Base-by-base conservation (phyloP, 768 basidiomycete species). In the Favolaschia claudopus region DNA sequence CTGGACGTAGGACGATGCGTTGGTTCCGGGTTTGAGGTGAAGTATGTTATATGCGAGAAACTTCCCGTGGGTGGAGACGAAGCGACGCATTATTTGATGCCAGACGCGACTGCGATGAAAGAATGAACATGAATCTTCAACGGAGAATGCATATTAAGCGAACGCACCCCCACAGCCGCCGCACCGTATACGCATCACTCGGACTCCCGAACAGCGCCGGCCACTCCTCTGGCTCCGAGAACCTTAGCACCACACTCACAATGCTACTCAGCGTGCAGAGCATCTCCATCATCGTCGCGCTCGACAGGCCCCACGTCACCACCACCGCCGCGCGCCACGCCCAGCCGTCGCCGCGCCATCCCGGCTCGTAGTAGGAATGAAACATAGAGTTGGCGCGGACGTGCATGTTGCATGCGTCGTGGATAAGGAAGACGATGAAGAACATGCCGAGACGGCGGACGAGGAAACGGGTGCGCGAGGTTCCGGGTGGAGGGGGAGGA, bases 121-220 rank as follows among this genome's bases (percentile, higher is more conserved):
- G 32, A 33, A 28, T 38, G 15, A 36, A 40, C 25, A 20, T 31
- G 33, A 53, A 15, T 29, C 3, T 27, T 12, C 44, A 25, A 36
- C n/a, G 15, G 25, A 22, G 12, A 51, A 27, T 60, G 37, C 24
- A 42, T 25, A 7, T 33, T 31, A 25, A 51, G 46, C 27, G 43
- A 7, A 68, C 76, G 61, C 58, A 79, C 77, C 79, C 73, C 80
- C 79, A 81, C 25, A 76, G 70, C 7, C 69, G 69, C 17, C 76
- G 72, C 14, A 82, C 50, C 2, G 77, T 76, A 58, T 75, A 79
- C 7, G 74, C 75, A 24, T 80, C 72, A 9, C 48, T 42, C 48
- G 62, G 66, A 8, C 49, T 50, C 0, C 77, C 77, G 52, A 76
- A 81, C 9, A 78, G 20, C 20, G 68, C 69, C 1, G 78, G 77